Evolutionary conservation across 2,329 filamentous ascomycete genomes (phyloP).

Genomic region (Alternaria infectoria): DNA sequence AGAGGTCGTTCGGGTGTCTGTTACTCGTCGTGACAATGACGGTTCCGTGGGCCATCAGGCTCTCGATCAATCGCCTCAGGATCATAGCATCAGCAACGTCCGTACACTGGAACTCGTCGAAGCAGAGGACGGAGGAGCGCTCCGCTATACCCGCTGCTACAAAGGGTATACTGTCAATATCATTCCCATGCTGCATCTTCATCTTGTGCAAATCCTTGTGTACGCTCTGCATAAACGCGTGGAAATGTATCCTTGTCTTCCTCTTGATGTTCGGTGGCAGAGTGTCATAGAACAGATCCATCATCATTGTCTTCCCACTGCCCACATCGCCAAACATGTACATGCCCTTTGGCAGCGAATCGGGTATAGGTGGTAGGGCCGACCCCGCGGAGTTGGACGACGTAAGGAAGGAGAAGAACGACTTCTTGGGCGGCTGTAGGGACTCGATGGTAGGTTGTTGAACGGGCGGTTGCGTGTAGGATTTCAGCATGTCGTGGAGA

Average conservation of each 20-base stretch:
- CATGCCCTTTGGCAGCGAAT: constrained; percentile 81
- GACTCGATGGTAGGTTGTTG: constrained; percentile 79
- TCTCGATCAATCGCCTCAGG: constrained; percentile 82
- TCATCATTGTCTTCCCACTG: constrained; percentile 98
- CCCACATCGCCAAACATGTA: constrained; percentile 98
- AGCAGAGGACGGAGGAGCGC: constrained; percentile 85
- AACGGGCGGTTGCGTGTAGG: constrained; percentile 76
- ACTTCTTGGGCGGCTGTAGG: constrained; percentile 60
- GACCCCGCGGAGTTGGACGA: constrained; percentile 48
- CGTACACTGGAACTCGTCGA: constrained; percentile 98
- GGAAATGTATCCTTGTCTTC: constrained; percentile 95
- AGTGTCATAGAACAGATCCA: constrained; percentile 98
- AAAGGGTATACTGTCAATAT: constrained; percentile 88
- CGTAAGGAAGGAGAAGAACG: constrained; percentile 69
- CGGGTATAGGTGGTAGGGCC: constrained; percentile 63
- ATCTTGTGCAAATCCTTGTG: constrained; percentile 89
- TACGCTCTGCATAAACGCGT: constrained; percentile 99
- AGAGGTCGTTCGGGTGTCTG: constrained; percentile 92
- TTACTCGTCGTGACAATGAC: constrained; percentile 96
- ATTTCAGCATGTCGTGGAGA: constrained; percentile 79
- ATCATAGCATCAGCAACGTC: constrained; percentile 99
- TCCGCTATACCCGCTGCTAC: constrained; percentile 94
- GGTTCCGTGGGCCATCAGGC: constrained; percentile 94
- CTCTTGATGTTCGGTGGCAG: constrained; percentile 77
- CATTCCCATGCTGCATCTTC: constrained; percentile 87